Conservation (phyloP, 108 stramenopile species). For the Hondaea fermentalgiana region DNA sequence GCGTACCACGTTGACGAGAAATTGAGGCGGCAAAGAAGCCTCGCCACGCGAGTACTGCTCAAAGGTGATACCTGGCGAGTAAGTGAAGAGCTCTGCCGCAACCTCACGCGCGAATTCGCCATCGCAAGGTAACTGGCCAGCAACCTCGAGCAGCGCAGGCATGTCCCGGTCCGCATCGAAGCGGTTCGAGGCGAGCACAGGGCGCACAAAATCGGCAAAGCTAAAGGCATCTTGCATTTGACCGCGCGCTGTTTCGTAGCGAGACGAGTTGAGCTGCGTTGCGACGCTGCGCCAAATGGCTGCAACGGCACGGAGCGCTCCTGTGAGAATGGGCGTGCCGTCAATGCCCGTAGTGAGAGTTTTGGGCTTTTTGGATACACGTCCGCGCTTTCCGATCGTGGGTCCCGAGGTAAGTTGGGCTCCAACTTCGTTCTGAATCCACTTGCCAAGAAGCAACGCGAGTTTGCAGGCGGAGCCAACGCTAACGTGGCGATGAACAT, state of each 20-base stretch:
- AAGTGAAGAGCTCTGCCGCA: background rate
- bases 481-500: conserved; percentile 53
- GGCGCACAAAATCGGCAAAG: background rate
- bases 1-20: background rate
- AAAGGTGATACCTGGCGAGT: background rate
- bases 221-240: background rate
- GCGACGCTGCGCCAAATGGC: background rate
- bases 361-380: background rate
- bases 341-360: background rate
- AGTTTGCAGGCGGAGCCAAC: conserved; percentile 68
- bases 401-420: background rate
- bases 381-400: background rate
- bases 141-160: background rate
- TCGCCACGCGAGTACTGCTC: background rate
- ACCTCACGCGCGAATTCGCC: background rate
- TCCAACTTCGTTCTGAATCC: conserved; percentile 33
- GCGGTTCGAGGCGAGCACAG: background rate
- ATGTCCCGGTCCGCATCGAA: background rate
- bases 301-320: background rate
- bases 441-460: conserved; percentile 65
- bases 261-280: background rate
- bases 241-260: background rate
- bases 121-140: background rate
- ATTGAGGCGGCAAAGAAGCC: background rate
- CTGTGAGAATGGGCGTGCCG: background rate